Evolutionary conservation across 1,139 yeast genomes (phyloP).

Genomic region (Yamadazyma kanchanaburiensis): DNA sequence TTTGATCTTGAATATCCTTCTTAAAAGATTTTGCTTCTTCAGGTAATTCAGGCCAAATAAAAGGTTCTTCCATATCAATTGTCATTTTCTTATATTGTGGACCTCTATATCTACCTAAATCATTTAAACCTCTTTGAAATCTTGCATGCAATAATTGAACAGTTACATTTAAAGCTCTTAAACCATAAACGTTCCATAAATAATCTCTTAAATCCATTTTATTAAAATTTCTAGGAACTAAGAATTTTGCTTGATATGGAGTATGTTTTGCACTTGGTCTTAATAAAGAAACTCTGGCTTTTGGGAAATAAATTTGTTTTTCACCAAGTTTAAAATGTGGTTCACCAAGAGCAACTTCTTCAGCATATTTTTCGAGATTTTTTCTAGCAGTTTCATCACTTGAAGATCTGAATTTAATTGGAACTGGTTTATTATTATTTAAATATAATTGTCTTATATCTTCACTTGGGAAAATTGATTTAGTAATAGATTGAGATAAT

Average conservation of each 20-base stretch:
- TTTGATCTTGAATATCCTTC: conserved; percentile 22
- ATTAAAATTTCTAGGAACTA: conserved; percentile 88
- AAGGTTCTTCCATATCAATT: conserved; percentile 88
- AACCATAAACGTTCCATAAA: conserved; percentile 80
- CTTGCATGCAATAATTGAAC: conserved; percentile 79
- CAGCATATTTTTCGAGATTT: conserved; percentile 43
- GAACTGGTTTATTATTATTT: conserved; percentile 41
- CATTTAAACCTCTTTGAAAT: conserved; percentile 58
- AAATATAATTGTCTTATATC: conserved; percentile 34
- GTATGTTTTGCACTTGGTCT: conserved; percentile 93
- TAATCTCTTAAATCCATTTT: conserved; percentile 90
- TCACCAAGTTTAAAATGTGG: conserved; percentile 84
- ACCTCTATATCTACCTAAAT: conserved; percentile 68
- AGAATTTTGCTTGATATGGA: conserved; percentile 92
- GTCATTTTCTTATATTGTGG: conserved; percentile 94
- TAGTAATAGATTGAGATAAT: conserved; percentile 38
- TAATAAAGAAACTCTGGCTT: conserved; percentile 72
- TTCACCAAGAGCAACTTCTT: conserved; percentile 57
- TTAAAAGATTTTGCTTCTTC: conserved; percentile 21
- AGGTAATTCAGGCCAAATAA: conserved; percentile 82
- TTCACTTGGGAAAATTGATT: conserved; percentile 39
- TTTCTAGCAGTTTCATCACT: conserved; percentile 38
- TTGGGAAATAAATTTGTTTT: conserved; percentile 72
- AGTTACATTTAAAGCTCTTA: conserved; percentile 83
- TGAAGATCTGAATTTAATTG: conserved; percentile 34